phyloP scores from a whole-genome alignment of 2,329 filamentous ascomycete species.

The Talaromyces amestolkiae region DNA sequence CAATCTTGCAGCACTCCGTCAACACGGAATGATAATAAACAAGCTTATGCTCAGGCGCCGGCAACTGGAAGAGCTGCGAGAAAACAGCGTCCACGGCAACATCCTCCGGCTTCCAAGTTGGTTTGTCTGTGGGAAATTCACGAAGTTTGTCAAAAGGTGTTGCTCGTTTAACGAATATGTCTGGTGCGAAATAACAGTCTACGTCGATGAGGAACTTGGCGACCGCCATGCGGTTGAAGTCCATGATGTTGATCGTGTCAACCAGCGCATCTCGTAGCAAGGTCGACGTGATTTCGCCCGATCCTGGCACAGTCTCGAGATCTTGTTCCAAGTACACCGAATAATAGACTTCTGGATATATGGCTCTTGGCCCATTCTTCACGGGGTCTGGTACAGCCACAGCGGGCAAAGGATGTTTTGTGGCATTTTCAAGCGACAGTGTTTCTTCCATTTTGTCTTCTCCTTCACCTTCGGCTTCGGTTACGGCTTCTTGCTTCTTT shows the following conservation, averaged over 20 bases:
- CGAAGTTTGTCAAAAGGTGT: constrained; percentile 88
- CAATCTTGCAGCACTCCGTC: constrained; percentile 93
- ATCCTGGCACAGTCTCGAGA: constrained; percentile 79
- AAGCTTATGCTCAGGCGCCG: constrained; percentile 83
- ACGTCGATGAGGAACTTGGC: constrained; percentile 90
- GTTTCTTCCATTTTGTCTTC: constrained; percentile 40
- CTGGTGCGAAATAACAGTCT: constrained; percentile 87
- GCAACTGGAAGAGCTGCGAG: constrained; percentile 87
- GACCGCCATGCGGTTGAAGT: constrained; percentile 85
- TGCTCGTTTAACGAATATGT: constrained; percentile 89
- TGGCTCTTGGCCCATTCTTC: constrained; percentile 66
- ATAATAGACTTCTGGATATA: constrained; percentile 92
- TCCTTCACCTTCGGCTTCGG: not conserved
- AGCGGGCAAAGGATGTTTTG: constrained; percentile 73
- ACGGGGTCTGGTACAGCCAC: constrained; percentile 75
- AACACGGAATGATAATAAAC: constrained; percentile 96
- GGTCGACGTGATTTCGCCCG: constrained; percentile 72
- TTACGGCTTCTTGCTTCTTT: constrained; percentile 30
- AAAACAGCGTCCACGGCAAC: constrained; percentile 97
- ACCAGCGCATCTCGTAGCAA: constrained; percentile 80
- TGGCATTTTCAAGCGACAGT: constrained; percentile 58
- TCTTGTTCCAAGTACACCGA: constrained; percentile 89
- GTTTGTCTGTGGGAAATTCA: constrained; percentile 59
- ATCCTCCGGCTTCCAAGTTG: constrained; percentile 97
- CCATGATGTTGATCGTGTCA: constrained; percentile 89